A percentile compares a stretch with the other conserved stretches of the same genome.
These are phyloP conservation scores for Heritiera littoralis DNA, from an alignment of 345 rosid species.

Conservation along the genomic window DNA sequence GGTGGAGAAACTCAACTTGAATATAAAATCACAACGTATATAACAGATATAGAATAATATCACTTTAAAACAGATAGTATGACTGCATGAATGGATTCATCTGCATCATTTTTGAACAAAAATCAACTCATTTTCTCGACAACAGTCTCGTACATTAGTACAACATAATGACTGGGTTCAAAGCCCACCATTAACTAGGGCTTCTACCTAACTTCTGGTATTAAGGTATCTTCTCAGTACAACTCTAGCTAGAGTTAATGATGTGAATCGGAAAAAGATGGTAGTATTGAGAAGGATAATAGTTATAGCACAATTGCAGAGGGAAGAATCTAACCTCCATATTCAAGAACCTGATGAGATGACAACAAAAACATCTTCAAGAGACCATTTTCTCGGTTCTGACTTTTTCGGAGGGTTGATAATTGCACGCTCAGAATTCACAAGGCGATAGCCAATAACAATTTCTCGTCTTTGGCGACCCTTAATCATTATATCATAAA, in stretches of 20 bases:
- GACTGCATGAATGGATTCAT: background rate
- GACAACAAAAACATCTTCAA: conserved; percentile 87
- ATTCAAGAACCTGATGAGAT: conserved; percentile 56
- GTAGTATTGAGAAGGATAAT: background rate
- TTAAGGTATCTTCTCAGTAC: background rate
- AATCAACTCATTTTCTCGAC: background rate
- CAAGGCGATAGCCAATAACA: conserved; percentile 77
- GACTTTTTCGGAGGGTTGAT: conserved; percentile 73
- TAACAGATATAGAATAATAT: too few species aligned
- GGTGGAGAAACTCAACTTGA: too few species aligned
- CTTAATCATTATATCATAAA: conserved; percentile 69
- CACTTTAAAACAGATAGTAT: background rate
- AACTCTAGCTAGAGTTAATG: background rate
- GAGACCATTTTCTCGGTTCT: conserved; percentile 70
- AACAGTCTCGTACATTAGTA: background rate
- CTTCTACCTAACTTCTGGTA: background rate
- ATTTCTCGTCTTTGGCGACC: conserved; percentile 75
- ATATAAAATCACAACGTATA: too few species aligned
- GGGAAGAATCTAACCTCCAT: background rate
- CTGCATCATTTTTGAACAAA: background rate
- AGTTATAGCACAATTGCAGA: background rate
- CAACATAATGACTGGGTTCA: background rate
- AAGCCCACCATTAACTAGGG: background rate
- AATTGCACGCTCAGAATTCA: conserved; percentile 57
- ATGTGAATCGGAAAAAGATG: background rate